These are phyloP conservation scores for Erythrophleum fordii DNA, from an alignment of 306 rosid species.

Conservation along the genomic window DNA sequence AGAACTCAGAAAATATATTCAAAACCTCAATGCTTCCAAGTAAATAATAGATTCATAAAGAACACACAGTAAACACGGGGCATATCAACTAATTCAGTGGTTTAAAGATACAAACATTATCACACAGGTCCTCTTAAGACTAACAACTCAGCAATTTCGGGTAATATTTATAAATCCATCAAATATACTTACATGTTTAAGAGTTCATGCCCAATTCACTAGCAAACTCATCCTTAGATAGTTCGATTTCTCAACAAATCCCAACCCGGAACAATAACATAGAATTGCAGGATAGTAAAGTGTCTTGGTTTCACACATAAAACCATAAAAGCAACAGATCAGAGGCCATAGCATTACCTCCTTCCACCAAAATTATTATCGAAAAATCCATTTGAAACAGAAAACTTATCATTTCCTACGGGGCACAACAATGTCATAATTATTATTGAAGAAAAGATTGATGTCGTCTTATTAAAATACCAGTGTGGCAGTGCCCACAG, in stretches of 20 bases:
- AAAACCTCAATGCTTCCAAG: too few relatives aligned
- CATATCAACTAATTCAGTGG: too few relatives aligned
- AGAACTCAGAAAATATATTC: too few relatives aligned
- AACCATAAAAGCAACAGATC: neutral
- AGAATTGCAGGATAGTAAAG: neutral
- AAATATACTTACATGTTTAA: neutral
- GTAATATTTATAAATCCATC: neutral
- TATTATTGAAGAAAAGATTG: neutral
- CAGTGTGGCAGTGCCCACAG: neutral
- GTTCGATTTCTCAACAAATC: neutral
- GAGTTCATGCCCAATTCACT: neutral
- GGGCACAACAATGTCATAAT: neutral
- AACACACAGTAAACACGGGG: too few relatives aligned
- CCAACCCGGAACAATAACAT: neutral
- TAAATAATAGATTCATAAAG: too few relatives aligned
- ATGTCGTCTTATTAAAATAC: neutral
- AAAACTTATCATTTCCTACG: neutral
- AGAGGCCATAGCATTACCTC: neutral
- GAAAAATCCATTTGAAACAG: neutral
- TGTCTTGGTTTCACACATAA: too few relatives aligned
- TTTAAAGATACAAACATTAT: too few relatives aligned
- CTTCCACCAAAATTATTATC: neutral
- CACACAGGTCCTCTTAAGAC: too few relatives aligned
- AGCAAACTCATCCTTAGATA: neutral
- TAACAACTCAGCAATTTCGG: too few relatives aligned